Conservation (phyloP, 2,329 filamentous ascomycete genomes). For the Ascochyta clinopodiicola region DNA sequence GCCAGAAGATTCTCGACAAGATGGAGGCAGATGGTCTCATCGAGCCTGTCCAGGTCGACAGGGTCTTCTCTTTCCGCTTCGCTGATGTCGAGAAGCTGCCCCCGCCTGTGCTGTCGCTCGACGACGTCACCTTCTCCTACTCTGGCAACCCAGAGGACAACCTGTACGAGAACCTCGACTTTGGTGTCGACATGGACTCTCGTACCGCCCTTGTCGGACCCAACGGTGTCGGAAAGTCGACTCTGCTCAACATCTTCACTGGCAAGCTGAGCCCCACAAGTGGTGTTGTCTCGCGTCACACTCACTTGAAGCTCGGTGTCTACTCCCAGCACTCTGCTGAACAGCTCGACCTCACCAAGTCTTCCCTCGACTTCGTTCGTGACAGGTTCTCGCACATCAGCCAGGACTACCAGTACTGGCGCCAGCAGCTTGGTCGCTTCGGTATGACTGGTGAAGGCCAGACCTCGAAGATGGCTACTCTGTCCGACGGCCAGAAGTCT, state of each 20-base stretch:
- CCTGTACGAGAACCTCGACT: slow-evolving; percentile 93
- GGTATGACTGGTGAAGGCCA: slow-evolving; percentile 92
- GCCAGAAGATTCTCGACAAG: slow-evolving; percentile 99
- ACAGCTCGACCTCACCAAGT: slow-evolving; percentile 98
- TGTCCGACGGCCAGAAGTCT: slow-evolving; percentile 97
- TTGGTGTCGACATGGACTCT: slow-evolving; percentile 99
- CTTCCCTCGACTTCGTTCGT: slow-evolving; percentile 93
- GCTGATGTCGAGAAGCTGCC: slow-evolving; percentile 99
- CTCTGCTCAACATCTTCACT: slow-evolving; percentile 93
- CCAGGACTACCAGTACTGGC: slow-evolving; percentile 99
- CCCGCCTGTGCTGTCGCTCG: slow-evolving; percentile 93
- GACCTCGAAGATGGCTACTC: slow-evolving; percentile 95
- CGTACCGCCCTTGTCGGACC: slow-evolving; percentile 95
- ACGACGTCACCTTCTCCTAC: slow-evolving; percentile 98
- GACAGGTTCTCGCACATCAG: slow-evolving; percentile 90
- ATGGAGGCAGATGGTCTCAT: slow-evolving; percentile 99
- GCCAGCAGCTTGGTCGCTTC: slow-evolving; percentile 94
- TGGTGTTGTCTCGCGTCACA: slow-evolving; percentile 87
- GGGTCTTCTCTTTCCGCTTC: slow-evolving; percentile 96
- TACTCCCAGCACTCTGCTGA: slow-evolving; percentile 99
- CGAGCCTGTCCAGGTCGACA: slow-evolving; percentile 83
- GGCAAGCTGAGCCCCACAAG: slow-evolving; percentile 86
- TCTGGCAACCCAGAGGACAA: slow-evolving; percentile 88
- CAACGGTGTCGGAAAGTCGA: slow-evolving; percentile 99
- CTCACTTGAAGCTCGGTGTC: slow-evolving; percentile 96